Percentiles rank a stretch among this genome's conserved stretches.
Evolutionary conservation across 2,329 filamentous ascomycete genomes (phyloP).

Genomic region (Coniella lustricola): DNA sequence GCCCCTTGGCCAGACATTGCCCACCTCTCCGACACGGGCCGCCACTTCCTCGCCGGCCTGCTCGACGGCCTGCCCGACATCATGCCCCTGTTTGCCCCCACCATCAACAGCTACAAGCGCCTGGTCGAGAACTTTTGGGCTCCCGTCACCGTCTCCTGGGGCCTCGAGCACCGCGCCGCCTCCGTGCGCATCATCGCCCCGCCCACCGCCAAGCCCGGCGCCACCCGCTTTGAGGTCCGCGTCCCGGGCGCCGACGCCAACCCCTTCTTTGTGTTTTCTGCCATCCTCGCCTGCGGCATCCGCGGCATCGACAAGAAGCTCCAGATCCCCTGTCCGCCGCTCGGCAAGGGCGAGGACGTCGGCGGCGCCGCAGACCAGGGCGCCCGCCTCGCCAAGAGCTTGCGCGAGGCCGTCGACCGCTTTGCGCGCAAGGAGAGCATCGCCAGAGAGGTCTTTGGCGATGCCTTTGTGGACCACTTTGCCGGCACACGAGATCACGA

Average conservation of each 20-base stretch:
- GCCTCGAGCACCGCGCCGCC: constrained; percentile 87
- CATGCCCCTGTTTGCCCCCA: constrained; percentile 92
- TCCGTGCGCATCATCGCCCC: constrained; percentile 86
- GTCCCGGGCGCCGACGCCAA: constrained; percentile 94
- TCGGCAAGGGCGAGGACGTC: constrained; percentile 79
- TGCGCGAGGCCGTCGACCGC: constrained; percentile 74
- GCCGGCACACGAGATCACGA: constrained; percentile 90
- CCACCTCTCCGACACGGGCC: constrained; percentile 77
- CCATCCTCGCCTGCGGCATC: constrained; percentile 83
- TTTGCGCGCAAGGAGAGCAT: constrained; percentile 76
- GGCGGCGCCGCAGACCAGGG: constrained; percentile 66
- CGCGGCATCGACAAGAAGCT: constrained; percentile 89
- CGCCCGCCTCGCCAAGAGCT: constrained; percentile 69
- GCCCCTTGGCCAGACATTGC: constrained; percentile 69
- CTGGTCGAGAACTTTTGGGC: constrained; percentile 99
- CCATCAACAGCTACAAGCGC: constrained; percentile 95
- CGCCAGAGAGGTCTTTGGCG: constrained; percentile 87
- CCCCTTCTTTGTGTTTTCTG: constrained; percentile 76
- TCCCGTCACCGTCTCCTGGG: constrained; percentile 95
- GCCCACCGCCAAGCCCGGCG: constrained; percentile 74
- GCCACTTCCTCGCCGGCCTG: constrained; percentile 87
- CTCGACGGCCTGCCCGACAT: constrained; percentile 85
- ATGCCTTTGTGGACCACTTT: constrained; percentile 94
- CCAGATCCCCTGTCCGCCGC: constrained; percentile 70
- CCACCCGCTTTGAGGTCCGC: constrained; percentile 86